Evolutionary conservation across 2,329 filamentous ascomycete species (phyloP), one percentile per base, ranked within the genome.

Genomic region (Neospermospora avenae): DNA sequence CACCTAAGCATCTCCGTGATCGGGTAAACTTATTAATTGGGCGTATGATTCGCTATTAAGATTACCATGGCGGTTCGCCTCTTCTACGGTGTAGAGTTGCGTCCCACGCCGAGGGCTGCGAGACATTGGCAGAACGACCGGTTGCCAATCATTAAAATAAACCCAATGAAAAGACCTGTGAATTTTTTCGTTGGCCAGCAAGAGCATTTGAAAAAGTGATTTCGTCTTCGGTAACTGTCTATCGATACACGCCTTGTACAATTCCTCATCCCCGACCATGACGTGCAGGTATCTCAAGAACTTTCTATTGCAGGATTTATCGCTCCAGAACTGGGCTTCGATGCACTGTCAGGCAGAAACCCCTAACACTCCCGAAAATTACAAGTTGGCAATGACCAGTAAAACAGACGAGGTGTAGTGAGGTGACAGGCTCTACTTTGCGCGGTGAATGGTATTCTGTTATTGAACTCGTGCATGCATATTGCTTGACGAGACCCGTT

Each of bases 81-180:
- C 61, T 62, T 41, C 57, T 53, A 44, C 57, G 59, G 63, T 64
- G 63, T 56, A 52, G 42, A 59, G 2, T 28, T 35, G 22, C 8
- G 3, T 18, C 22, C 48, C 25, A 8, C 34, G n/a, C 28, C 35
- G 25, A 45, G 52, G 28, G 18, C 31, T 49, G 42, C 45, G 44
- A 48, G 34, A 55, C 31, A 16, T 59, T 42, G 58, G 58, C 51
- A 18, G 22, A 41, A 42, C 13, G 16, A 42, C 41, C 44, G 57
- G 42, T 61, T 53, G 59, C 56, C 52, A 55, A 54, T 48, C 28
- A 34, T 37, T 8, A 39, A 54, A 35, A 53, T 37, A 18, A 18
- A 22, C 24, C 60, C 57, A 53, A 55, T 60, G 16, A 41, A 53
- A 10, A 13, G 8, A 20, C n/a, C 7, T 34, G 18, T 22, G 14